A percentile compares a stretch with the other conserved stretches of the same genome.
These are phyloP conservation scores for Acanthamoeba castellanii DNA, from an alignment of 208 protist genomes.

Conservation along the genomic window DNA sequence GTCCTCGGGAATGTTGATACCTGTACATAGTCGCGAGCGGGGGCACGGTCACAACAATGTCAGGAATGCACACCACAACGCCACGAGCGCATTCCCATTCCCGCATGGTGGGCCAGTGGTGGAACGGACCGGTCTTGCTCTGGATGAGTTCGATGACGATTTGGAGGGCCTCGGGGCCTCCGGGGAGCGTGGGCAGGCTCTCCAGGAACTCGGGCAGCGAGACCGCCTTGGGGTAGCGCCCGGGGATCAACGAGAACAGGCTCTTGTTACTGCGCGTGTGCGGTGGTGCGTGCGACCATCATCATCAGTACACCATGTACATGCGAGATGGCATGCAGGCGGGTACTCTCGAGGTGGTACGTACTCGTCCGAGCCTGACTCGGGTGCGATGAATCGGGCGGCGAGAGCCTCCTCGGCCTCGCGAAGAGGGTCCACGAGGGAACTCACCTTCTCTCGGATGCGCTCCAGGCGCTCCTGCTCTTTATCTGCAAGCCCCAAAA, in stretches of 20 bases:
- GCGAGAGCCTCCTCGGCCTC: not conserved
- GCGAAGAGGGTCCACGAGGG: not conserved
- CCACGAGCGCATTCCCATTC: not conserved
- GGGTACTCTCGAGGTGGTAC: not conserved
- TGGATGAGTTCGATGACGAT: not conserved
- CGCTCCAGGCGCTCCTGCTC: not conserved
- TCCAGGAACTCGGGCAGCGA: not conserved
- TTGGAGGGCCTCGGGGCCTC: not conserved
- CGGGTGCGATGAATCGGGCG: not conserved
- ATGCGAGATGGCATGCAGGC: not conserved
- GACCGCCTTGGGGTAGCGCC: constrained; percentile 36
- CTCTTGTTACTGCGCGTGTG: no score
- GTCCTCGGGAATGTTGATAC: not conserved
- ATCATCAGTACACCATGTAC: not conserved
- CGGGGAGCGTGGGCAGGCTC: not conserved
- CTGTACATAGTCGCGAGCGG: not conserved
- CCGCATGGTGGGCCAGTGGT: not conserved
- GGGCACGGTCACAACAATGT: not conserved
- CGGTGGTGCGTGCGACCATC: not conserved
- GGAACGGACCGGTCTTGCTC: not conserved
- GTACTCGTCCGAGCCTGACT: not conserved
- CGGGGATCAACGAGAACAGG: constrained; percentile 9
- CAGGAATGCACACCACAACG: not conserved
- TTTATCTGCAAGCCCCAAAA: not conserved
- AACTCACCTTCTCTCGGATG: not conserved